A percentile compares a stretch with the other conserved stretches of the same genome.
These are phyloP conservation scores for Sanguinoderma infundibulare DNA, from an alignment of 1,284 basidiomycete species.

Conservation along the genomic window DNA sequence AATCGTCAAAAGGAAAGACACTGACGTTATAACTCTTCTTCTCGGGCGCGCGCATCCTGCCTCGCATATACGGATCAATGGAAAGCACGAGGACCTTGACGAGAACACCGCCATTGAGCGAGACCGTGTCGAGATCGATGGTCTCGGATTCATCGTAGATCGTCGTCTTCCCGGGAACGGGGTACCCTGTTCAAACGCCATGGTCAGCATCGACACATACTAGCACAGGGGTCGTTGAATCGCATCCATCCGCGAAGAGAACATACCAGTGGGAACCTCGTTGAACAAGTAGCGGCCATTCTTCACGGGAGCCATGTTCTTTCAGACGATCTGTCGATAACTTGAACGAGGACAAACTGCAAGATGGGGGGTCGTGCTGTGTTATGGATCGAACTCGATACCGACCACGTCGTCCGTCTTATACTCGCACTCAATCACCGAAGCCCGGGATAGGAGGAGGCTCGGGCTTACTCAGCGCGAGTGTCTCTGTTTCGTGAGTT, in stretches of 20 bases:
- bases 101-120: constrained; percentile 56
- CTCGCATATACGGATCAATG: constrained; percentile 53
- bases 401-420: no score
- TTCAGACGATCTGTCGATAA: no score
- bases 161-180: constrained; percentile 47
- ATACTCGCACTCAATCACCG: no score
- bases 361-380: neutral
- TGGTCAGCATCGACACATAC: neutral
- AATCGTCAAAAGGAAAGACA: neutral
- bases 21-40: constrained; percentile 1
- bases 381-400: neutral
- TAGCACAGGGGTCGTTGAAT: neutral
- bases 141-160: constrained; percentile 50
- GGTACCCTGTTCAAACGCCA: constrained; percentile 42
- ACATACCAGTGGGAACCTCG: constrained; percentile 19
- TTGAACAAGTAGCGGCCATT: constrained; percentile 25
- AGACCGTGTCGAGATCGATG: constrained; percentile 54
- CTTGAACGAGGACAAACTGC: neutral
- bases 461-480: no score
- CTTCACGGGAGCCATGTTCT: constrained; percentile 16
- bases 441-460: no score
- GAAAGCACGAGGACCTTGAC: constrained; percentile 51
- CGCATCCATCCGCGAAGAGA: no score
- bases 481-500: no score
- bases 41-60: constrained; percentile 37